These are phyloP conservation scores for Luzula sylvatica DNA, from an alignment of 176 grass and related monocot genomes.

Conservation along the genomic window DNA sequence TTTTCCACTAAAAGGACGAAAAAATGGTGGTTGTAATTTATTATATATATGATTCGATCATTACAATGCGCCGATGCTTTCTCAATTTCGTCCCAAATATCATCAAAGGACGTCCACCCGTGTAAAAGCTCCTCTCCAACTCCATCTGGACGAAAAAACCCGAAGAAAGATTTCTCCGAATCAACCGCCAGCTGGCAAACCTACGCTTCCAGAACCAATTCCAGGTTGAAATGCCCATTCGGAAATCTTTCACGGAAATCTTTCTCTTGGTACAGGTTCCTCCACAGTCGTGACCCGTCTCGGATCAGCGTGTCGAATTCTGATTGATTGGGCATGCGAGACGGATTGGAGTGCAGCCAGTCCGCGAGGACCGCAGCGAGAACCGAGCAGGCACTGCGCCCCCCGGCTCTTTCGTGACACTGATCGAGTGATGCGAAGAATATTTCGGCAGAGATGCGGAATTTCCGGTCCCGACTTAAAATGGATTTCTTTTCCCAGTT, in stretches of 20 bases:
- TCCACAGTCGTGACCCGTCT: constrained; percentile 92
- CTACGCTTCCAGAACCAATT: constrained; percentile 71
- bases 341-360: constrained; percentile 70
- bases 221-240: constrained; percentile 94
- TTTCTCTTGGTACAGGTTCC: constrained; percentile 74
- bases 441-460: constrained; percentile 56
- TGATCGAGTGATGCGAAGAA: constrained; percentile 98
- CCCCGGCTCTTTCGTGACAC: constrained; percentile 69
- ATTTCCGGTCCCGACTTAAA: constrained; percentile 65
- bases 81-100: constrained; percentile 92
- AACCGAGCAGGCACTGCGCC: constrained; percentile 84
- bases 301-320: constrained; percentile 84
- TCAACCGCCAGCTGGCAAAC: constrained; percentile 57
- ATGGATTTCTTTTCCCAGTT: constrained; percentile 72
- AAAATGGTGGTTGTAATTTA: constrained; percentile 94
- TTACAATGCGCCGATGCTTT: constrained; percentile 28
- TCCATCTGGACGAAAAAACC: constrained; percentile 85
- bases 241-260: constrained; percentile 57
- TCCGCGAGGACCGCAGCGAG: constrained; percentile 82
- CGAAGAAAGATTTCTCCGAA: constrained; percentile 64
- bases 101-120: constrained; percentile 80
- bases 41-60: constrained; percentile 57
- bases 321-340: constrained; percentile 71
- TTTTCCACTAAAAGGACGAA: constrained; percentile 73
- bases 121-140: constrained; percentile 58